Base-by-base conservation (phyloP, 805 yeast genomes). In the Candida methanosorbosa region DNA sequence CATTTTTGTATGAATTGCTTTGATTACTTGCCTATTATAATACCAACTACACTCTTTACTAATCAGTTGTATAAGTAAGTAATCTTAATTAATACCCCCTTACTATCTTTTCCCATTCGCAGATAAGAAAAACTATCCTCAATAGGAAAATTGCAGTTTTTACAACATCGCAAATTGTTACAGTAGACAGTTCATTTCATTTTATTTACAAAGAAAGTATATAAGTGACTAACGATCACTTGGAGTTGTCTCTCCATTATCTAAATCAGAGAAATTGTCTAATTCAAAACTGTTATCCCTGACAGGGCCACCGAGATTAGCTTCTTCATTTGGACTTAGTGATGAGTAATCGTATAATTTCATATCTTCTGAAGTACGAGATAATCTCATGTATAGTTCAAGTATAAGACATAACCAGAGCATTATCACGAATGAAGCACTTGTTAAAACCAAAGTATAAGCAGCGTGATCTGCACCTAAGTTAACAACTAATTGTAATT, bases 381-480 rank as follows among this genome's bases (percentile, higher is more conserved):
- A 57, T n/a, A 76, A 48, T 33, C 50, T 54, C 39, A 78, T 54
- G 54, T 82, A 86, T 3, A 80, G 59, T 32, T 71, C 72, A 18
- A 85, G 37, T 31, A 82, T 51, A n/a, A 71, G 44, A 26, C 81
- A 52, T 37, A 81, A 61, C 81, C 86, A 79, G 27, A 86, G 57
- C 47, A 68, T 75, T 3, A 84, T 64, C 43, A 85, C 43, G 46
- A 84, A 81, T 1, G 94, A 88, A 0, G 83, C 83, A 6, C 88
- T 73, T 11, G 77, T 57, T 4, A 81, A 65, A 5, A 80, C 71
- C 59, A 90, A 62, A 25, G 83, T 72, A 56, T 90, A 90, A 0
- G 95, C 75, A 32, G 90, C 76, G 47, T 83, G 92, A 57, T 84
- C 95, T 4, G 95, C 81, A 2, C 86, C 84, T 44, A 83, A 65